Evolutionary conservation across 1,284 basidiomycete genomes (phyloP).

Genomic region (Leccinum glutinopallens): DNA sequence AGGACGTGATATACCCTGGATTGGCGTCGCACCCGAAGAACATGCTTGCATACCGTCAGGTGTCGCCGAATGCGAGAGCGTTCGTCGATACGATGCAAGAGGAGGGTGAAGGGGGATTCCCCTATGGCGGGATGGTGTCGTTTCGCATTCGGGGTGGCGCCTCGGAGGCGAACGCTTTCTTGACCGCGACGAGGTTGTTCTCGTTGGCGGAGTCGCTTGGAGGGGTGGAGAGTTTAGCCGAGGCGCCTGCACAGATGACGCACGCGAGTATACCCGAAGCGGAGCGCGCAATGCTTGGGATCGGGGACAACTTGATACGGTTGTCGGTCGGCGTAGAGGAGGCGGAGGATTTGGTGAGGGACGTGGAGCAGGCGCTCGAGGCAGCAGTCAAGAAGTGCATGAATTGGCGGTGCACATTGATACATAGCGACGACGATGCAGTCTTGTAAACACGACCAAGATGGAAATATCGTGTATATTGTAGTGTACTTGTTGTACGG

Average conservation of each 20-base stretch:
- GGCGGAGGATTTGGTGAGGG: slow-evolving; percentile 73
- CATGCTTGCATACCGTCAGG: slow-evolving; percentile 61
- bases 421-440: background rate
- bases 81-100: slow-evolving; percentile 57
- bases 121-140: slow-evolving; percentile 85
- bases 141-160: slow-evolving; percentile 66
- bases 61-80: slow-evolving; percentile 69
- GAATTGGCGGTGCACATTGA: slow-evolving; percentile 4
- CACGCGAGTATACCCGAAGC: slow-evolving; percentile 75
- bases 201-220: slow-evolving; percentile 89
- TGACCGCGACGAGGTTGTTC: slow-evolving; percentile 72
- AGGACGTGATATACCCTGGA: slow-evolving; percentile 88
- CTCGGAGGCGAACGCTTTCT: slow-evolving; percentile 66
- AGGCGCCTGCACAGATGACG: slow-evolving; percentile 87
- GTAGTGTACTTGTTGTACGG: too few species aligned
- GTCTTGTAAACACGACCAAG: background rate
- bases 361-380: slow-evolving; percentile 73
- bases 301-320: slow-evolving; percentile 80
- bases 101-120: slow-evolving; percentile 59
- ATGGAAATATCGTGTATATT: background rate
- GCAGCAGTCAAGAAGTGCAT: slow-evolving; percentile 38
- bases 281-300: slow-evolving; percentile 73
- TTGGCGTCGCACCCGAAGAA: slow-evolving; percentile 61
- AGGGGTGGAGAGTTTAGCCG: slow-evolving; percentile 89
- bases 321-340: slow-evolving; percentile 92